Percentiles rank a stretch among this genome's conserved stretches.
phyloP scores from a whole-genome alignment of 768 basidiomycete genomes.

The Pholiota conissans region DNA sequence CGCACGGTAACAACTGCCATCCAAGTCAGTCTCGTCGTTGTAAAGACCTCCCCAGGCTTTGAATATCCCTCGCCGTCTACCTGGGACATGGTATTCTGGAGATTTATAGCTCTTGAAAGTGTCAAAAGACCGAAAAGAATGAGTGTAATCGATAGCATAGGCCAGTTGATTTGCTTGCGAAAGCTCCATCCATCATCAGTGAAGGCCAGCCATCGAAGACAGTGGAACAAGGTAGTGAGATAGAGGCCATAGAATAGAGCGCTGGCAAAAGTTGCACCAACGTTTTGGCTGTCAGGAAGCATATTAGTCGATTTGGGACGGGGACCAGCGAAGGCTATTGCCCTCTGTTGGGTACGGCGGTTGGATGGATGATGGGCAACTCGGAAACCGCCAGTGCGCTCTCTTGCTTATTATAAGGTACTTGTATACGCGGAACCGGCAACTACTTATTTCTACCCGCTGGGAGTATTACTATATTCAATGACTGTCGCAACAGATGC shows the following conservation, averaged over 20 bases:
- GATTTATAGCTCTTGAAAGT: neutral
- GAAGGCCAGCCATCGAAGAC: conserved; percentile 11
- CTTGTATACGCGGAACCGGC: too few relatives aligned
- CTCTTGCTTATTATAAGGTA: too few relatives aligned
- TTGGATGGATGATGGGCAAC: too few relatives aligned
- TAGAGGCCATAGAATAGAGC: conserved; percentile 5
- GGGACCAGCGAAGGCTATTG: neutral
- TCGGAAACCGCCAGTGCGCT: too few relatives aligned
- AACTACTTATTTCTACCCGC: too few relatives aligned
- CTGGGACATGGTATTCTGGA: neutral
- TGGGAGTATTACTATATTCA: too few relatives aligned
- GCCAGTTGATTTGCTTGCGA: conserved; percentile 5
- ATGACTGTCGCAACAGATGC: too few relatives aligned
- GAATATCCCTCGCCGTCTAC: neutral
- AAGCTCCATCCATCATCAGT: conserved; percentile 10
- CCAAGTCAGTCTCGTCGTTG: neutral
- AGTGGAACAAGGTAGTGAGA: conserved; percentile 5
- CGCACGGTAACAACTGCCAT: conserved; percentile 1
- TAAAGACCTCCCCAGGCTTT: too few relatives aligned
- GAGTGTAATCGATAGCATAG: conserved; percentile 3
- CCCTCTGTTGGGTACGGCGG: too few relatives aligned
- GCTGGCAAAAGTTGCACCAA: neutral
- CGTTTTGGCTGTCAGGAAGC: neutral
- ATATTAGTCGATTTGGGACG: neutral
- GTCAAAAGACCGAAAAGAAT: neutral